Evolutionary conservation across 768 basidiomycete species (phyloP).

Genomic region (Russula dissimulans): DNA sequence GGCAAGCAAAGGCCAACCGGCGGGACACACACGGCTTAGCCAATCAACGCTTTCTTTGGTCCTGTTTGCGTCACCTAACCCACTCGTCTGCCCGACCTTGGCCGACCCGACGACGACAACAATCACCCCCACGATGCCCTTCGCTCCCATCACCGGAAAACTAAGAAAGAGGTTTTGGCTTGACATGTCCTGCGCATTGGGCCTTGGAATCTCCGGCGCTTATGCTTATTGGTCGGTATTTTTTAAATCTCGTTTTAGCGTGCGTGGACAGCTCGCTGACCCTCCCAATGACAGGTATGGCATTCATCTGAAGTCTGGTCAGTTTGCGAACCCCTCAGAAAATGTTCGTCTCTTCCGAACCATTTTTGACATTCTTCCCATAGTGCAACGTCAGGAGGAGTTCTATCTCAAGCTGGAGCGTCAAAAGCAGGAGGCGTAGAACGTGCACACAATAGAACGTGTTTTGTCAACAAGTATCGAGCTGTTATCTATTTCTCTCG

Average conservation of each 20-base stretch:
- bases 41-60: conserved; percentile 22
- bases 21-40: conserved; percentile 6
- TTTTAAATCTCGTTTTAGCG: conserved; percentile 13
- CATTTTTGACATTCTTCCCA: not conserved
- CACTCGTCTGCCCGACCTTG: not conserved
- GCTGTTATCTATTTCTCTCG: not conserved
- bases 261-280: conserved; percentile 17
- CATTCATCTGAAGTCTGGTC: conserved; percentile 64
- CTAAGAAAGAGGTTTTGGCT: conserved; percentile 90
- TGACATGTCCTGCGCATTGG: conserved; percentile 65
- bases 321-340: conserved; percentile 26
- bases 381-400: conserved; percentile 76
- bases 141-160: conserved; percentile 88
- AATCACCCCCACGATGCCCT: conserved; percentile 48
- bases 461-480: not conserved
- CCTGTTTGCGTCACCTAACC: conserved; percentile 9
- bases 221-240: conserved; percentile 77
- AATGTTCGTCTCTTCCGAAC: not conserved
- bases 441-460: conserved; percentile 9
- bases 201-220: conserved; percentile 63
- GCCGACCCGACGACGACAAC: not conserved
- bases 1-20: not conserved
- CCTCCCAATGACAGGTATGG: conserved; percentile 55
- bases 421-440: conserved; percentile 30
- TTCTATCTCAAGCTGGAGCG: conserved; percentile 82